A percentile compares a stretch with the other conserved stretches of the same genome.
These are phyloP conservation scores for Neophaeococcomyces mojaviensis DNA, from an alignment of 2,329 filamentous ascomycete genomes.

Conservation along the genomic window DNA sequence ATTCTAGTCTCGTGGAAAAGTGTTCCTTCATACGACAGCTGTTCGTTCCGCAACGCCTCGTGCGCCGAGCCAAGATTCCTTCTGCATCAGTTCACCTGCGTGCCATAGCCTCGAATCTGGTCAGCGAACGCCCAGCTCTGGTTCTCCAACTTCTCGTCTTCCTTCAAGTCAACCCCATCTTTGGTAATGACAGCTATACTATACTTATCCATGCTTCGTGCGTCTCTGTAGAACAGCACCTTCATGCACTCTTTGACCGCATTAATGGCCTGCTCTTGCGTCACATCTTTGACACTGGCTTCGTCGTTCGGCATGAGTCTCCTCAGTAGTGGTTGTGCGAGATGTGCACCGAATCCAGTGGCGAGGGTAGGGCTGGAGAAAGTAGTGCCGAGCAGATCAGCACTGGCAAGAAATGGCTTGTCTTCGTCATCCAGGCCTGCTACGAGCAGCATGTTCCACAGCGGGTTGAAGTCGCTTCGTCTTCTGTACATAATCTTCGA, in stretches of 20 bases:
- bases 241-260: conserved; percentile 93
- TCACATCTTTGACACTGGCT: conserved; percentile 56
- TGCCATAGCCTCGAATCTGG: conserved; percentile 88
- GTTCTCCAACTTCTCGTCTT: conserved; percentile 79
- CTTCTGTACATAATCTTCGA: conserved; percentile 93
- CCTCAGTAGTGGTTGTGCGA: conserved; percentile 87
- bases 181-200: conserved; percentile 84
- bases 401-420: conserved; percentile 82
- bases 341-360: conserved; percentile 86
- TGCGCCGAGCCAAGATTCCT: background rate
- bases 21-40: background rate
- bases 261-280: conserved; percentile 68
- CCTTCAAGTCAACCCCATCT: conserved; percentile 72
- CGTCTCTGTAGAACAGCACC: conserved; percentile 95
- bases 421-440: conserved; percentile 74
- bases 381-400: conserved; percentile 87
- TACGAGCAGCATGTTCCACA: conserved; percentile 94
- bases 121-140: conserved; percentile 99
- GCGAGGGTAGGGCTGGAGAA: conserved; percentile 82
- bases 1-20: background rate
- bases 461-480: conserved; percentile 88
- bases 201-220: conserved; percentile 83
- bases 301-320: conserved; percentile 77
- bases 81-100: conserved; percentile 52
- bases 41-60: background rate